Conservation (phyloP, 2,329 filamentous ascomycete genomes). For the Neofusicoccum umdonicola region DNA sequence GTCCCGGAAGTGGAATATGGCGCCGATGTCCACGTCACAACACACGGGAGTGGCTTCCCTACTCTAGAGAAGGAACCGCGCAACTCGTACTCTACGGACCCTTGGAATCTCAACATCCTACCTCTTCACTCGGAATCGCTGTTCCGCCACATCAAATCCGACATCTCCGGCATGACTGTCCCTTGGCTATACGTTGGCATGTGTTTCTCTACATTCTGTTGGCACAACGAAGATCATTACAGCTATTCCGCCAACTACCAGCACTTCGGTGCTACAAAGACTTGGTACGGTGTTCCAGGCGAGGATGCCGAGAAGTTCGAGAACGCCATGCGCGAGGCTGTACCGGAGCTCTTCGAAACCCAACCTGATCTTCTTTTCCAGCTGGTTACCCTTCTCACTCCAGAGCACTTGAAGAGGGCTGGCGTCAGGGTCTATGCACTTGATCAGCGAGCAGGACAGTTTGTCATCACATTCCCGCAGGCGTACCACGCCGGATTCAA, state of each 20-base stretch:
- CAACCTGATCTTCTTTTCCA: conserved; percentile 96
- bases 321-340: conserved; percentile 88
- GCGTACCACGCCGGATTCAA: conserved; percentile 98
- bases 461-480: conserved; percentile 94
- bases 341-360: conserved; percentile 94
- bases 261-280: conserved; percentile 96
- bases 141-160: conserved; percentile 95
- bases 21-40: conserved; percentile 96
- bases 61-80: conserved; percentile 88
- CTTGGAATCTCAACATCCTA: conserved; percentile 93
- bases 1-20: conserved; percentile 93
- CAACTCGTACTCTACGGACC: conserved; percentile 82
- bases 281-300: conserved; percentile 96
- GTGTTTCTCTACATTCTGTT: conserved; percentile 99
- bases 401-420: conserved; percentile 87
- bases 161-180: conserved; percentile 98
- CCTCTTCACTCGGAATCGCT: conserved; percentile 88
- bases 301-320: conserved; percentile 95
- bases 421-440: conserved; percentile 90
- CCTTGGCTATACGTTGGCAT: conserved; percentile 99
- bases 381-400: conserved; percentile 90
- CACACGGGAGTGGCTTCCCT: conserved; percentile 94
- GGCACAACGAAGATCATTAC: conserved; percentile 99
- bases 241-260: conserved; percentile 98
- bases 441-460: conserved; percentile 93